Percentiles rank a stretch among this genome's conserved stretches.
Conservation (phyloP, 305 asterid species). For the Rubia balearica region DNA sequence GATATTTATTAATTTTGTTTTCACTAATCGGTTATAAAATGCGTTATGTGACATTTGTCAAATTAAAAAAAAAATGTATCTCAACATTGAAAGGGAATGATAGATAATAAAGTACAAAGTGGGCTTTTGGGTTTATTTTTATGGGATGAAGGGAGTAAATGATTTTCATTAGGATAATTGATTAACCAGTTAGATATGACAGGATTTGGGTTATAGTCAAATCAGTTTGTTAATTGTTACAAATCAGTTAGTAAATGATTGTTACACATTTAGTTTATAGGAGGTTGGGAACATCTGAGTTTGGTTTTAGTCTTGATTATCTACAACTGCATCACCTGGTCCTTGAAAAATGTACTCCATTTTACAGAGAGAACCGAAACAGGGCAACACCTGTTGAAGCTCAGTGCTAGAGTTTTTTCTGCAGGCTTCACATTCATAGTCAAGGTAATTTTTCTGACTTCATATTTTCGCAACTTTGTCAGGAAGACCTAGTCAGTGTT, state of each 20-base stretch:
- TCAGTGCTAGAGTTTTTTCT: background rate
- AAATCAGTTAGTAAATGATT: too few relatives aligned
- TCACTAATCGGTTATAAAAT: background rate
- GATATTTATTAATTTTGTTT: background rate
- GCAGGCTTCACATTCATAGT: background rate
- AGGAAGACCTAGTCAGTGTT: background rate
- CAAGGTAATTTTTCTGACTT: background rate
- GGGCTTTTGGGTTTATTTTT: too few relatives aligned
- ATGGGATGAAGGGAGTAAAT: background rate
- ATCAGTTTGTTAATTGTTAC: background rate
- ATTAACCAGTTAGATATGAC: background rate
- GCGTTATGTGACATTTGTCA: background rate
- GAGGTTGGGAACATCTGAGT: background rate
- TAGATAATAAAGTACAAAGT: too few relatives aligned
- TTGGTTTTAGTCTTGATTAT: background rate
- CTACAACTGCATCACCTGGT: background rate
- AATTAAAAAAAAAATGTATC: too few relatives aligned
- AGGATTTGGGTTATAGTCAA: background rate
- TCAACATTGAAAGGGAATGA: too few relatives aligned
- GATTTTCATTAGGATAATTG: background rate
- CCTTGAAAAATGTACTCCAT: background rate
- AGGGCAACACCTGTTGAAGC: background rate
- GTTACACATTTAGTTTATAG: background rate
- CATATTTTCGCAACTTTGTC: background rate
- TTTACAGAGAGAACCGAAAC: slow-evolving; percentile 1